Evolutionary conservation across 371 early-diverging fungal genomes (phyloP).

Genomic region (Parasitella parasitica): DNA sequence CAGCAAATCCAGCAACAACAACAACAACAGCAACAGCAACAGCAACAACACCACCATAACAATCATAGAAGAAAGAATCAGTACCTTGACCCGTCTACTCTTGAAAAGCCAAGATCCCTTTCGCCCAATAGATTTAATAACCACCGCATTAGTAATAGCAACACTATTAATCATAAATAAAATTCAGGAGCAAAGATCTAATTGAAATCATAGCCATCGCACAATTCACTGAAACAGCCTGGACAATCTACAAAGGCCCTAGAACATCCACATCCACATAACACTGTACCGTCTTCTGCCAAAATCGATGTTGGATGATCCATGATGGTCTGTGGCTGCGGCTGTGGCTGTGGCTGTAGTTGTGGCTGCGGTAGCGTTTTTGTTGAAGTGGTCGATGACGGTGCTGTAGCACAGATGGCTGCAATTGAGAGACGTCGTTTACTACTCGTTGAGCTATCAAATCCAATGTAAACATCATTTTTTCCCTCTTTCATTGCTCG

Average conservation of each 20-base stretch:
- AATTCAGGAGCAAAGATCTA: too few relatives aligned
- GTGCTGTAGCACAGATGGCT: background rate
- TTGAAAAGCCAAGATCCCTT: constrained; percentile 1
- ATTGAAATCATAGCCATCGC: background rate
- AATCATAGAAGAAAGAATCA: background rate
- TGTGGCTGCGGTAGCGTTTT: too few relatives aligned
- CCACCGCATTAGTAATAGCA: background rate
- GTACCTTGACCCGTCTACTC: background rate
- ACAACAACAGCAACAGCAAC: constrained; percentile 19
- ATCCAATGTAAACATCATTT: constrained; percentile 40
- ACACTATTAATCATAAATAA: too few relatives aligned
- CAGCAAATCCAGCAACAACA: constrained; percentile 35
- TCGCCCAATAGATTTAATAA: background rate
- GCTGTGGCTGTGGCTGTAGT: background rate
- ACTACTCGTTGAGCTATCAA: constrained; percentile 1
- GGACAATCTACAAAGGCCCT: constrained; percentile 32
- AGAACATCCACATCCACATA: constrained; percentile 44
- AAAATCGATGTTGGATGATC: constrained; percentile 30
- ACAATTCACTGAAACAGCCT: constrained; percentile 14
- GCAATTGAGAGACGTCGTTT: constrained; percentile 8
- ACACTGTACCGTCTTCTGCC: constrained; percentile 21
- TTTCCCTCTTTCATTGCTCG: constrained; percentile 39
- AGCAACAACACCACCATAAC: too few relatives aligned
- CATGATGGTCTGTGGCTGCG: background rate
- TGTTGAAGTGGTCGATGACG: background rate